Conservation (phyloP, 179 eudicot genomes). For the Carnegiea gigantea region DNA sequence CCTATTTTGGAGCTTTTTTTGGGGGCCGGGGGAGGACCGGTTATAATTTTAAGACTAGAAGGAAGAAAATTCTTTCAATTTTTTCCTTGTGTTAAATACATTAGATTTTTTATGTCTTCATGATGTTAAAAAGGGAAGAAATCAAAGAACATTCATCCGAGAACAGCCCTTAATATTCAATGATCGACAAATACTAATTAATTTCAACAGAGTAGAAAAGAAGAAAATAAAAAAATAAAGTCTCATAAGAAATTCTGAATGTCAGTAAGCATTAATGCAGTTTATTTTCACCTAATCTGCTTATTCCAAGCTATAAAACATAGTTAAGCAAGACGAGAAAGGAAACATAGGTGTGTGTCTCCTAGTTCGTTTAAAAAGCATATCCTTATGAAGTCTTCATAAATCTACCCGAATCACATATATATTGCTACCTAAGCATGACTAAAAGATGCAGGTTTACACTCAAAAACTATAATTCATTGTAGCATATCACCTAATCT, state of each 20-base stretch:
- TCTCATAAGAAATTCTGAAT: not conserved
- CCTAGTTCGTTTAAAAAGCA: not conserved
- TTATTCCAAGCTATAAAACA: slow-evolving; percentile 10
- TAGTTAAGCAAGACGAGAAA: not conserved
- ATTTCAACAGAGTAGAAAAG: too few species aligned
- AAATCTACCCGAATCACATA: not conserved
- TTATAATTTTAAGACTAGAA: too few species aligned
- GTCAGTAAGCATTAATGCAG: slow-evolving; percentile 2
- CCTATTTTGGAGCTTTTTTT: too few species aligned
- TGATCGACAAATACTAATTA: not conserved
- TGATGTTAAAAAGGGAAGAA: not conserved
- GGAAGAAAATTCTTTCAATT: too few species aligned
- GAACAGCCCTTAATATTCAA: not conserved
- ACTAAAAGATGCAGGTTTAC: not conserved
- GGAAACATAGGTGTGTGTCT: not conserved
- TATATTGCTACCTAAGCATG: not conserved
- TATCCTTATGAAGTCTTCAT: not conserved
- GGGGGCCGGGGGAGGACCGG: too few species aligned
- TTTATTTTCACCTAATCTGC: slow-evolving; percentile 21
- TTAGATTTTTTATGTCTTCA: not conserved
- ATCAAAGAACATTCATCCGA: not conserved
- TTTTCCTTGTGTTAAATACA: too few species aligned
- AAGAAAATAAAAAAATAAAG: too few species aligned
- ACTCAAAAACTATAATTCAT: not conserved
- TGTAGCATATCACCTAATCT: slow-evolving; percentile 8